A percentile compares a stretch with the other conserved stretches of the same genome.
Evolutionary conservation across 164 flowering plant genomes (phyloP).

Genomic region (Chloranthus sessilifolius): DNA sequence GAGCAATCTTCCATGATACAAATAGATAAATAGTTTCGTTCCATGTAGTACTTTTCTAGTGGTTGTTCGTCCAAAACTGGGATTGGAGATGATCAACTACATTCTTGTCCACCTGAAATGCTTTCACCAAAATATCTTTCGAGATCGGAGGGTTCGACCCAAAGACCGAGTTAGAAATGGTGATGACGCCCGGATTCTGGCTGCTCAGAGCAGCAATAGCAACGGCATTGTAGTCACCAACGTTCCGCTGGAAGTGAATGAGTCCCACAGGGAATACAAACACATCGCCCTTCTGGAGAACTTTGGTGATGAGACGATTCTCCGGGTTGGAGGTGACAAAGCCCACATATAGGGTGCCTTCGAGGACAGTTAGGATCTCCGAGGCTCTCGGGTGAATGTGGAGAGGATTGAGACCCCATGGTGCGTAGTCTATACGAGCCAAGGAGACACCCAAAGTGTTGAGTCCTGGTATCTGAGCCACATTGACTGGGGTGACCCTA

Average conservation of each 20-base stretch:
- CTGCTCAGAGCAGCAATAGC: conserved; percentile 6
- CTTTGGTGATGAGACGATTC: conserved; percentile 12
- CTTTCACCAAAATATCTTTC: conserved; percentile 6
- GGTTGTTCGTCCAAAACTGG: not conserved
- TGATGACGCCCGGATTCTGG: conserved; percentile 15
- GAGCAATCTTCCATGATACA: too few species aligned
- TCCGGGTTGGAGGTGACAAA: conserved; percentile 19
- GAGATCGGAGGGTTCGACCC: conserved; percentile 4
- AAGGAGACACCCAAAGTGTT: conserved; percentile 23
- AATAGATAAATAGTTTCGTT: too few species aligned
- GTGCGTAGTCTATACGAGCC: conserved; percentile 19
- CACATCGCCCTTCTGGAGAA: conserved; percentile 19
- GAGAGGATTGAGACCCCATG: conserved; percentile 13
- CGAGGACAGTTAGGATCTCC: conserved; percentile 16
- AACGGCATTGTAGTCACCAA: not conserved
- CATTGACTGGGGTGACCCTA: conserved; percentile 11
- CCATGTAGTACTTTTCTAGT: too few species aligned
- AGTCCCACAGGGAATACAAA: conserved; percentile 18
- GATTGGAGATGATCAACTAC: not conserved
- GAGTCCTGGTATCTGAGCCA: conserved; percentile 15
- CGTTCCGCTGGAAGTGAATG: conserved; percentile 16
- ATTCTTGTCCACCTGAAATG: conserved; percentile 14
- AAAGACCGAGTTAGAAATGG: conserved; percentile 6
- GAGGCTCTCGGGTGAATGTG: conserved; percentile 23
- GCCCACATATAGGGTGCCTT: conserved; percentile 18